Conservation (phyloP, 768 basidiomycete species). For the Leccinum pellstonianum region DNA sequence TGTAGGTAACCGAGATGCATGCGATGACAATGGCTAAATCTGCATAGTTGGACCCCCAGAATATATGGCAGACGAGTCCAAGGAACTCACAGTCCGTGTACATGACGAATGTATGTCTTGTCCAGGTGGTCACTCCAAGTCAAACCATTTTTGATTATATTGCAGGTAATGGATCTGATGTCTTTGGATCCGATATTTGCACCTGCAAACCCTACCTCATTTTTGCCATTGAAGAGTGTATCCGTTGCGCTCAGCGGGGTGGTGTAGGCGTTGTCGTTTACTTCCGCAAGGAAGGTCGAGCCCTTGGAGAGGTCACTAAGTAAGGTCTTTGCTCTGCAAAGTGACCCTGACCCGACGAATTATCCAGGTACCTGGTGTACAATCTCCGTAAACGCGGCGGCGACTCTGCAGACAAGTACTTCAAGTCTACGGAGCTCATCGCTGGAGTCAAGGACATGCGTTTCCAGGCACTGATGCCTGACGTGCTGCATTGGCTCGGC, state of each 20-base stretch:
- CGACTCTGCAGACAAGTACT: conserved; percentile 91
- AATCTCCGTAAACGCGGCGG: conserved; percentile 95
- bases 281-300: conserved; percentile 92
- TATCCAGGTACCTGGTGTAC: conserved; percentile 81
- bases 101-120: conserved; percentile 87
- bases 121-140: neutral
- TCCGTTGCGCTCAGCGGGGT: conserved; percentile 76
- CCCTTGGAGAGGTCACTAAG: conserved; percentile 92
- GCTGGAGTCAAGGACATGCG: conserved; percentile 96
- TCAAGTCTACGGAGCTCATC: conserved; percentile 89
- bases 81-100: conserved; percentile 82
- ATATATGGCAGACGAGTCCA: conserved; percentile 68
- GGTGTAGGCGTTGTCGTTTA: conserved; percentile 94
- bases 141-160: neutral
- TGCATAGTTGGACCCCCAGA: conserved; percentile 76
- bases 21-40: neutral
- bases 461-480: conserved; percentile 95
- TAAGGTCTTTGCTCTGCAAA: conserved; percentile 34
- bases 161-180: conserved; percentile 90
- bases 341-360: neutral
- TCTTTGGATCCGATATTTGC: conserved; percentile 91
- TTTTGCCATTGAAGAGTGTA: conserved; percentile 92
- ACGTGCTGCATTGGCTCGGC: conserved; percentile 93
- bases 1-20: conserved; percentile 44
- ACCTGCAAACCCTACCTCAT: conserved; percentile 92